phyloP scores from a whole-genome alignment of 2,329 filamentous ascomycete genomes.

The Xylariaceae sp. region DNA sequence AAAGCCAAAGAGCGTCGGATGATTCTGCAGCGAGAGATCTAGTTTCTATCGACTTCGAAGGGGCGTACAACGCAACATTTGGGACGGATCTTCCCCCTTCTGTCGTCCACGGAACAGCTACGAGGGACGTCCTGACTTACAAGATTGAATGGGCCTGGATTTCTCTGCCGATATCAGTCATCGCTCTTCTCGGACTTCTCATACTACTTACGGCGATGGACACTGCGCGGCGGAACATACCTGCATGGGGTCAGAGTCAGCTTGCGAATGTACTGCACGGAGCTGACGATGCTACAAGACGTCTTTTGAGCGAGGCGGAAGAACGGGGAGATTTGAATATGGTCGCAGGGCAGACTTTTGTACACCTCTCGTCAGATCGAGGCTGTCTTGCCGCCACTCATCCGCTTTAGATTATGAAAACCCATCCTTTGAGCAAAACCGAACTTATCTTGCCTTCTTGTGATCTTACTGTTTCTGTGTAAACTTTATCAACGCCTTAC shows the following conservation, averaged over 20 bases:
- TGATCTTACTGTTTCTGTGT: no score
- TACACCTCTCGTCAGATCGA: neutral
- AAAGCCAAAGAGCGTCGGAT: neutral
- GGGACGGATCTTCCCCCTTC: no score
- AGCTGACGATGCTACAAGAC: neutral
- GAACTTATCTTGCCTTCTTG: no score
- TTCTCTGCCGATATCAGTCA: neutral
- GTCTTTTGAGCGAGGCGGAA: neutral
- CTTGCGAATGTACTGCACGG: neutral
- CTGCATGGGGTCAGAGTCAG: neutral
- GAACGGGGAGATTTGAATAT: neutral
- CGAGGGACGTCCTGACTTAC: neutral
- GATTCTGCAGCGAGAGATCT: no score
- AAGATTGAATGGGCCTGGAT: neutral
- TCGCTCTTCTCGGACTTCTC: neutral
- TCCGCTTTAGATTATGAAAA: constrained; percentile 14
- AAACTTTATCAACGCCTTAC: no score
- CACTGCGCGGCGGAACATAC: neutral
- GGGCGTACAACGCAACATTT: neutral
- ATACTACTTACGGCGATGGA: neutral
- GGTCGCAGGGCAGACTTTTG: neutral
- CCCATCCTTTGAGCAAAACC: no score
- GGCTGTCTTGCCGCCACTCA: neutral
- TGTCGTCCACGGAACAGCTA: neutral
- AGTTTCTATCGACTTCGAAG: neutral